Percentiles rank a stretch among this genome's conserved stretches.
phyloP scores from a whole-genome alignment of 2,329 filamentous ascomycete genomes.

The Fusarium azukiicola region DNA sequence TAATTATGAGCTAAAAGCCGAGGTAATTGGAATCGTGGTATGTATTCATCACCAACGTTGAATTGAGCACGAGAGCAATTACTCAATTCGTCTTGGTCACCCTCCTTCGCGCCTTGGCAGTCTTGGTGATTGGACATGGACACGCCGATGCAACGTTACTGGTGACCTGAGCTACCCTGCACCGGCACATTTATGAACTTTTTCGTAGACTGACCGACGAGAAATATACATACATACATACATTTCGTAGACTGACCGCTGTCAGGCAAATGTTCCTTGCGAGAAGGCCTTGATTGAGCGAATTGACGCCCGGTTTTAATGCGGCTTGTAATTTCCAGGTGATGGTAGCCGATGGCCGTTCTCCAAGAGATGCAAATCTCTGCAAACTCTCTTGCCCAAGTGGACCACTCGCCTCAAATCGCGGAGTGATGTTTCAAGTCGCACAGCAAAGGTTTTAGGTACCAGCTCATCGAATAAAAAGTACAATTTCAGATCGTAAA shows the following conservation, averaged over 20 bases:
- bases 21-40: neutral
- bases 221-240: too few relatives aligned
- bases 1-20: neutral
- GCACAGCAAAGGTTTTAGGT: too few relatives aligned
- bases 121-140: constrained; percentile 11
- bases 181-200: neutral
- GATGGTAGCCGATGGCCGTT: neutral
- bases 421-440: neutral
- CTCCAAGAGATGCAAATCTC: too few relatives aligned
- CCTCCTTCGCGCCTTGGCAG: neutral
- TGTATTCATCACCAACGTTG: neutral
- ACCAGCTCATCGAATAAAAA: too few relatives aligned
- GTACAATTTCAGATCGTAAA: too few relatives aligned
- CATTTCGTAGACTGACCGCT: neutral
- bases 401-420: too few relatives aligned
- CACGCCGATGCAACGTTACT: constrained; percentile 9
- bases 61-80: constrained; percentile 8
- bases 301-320: neutral
- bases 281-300: neutral
- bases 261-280: neutral
- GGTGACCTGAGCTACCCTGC: neutral
- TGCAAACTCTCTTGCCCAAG: too few relatives aligned
- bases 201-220: neutral
- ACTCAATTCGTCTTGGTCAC: neutral
- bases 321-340: neutral